phyloP scores from a whole-genome alignment of 495 filamentous ascomycete genomes.

The Neurospora sublineolata region DNA sequence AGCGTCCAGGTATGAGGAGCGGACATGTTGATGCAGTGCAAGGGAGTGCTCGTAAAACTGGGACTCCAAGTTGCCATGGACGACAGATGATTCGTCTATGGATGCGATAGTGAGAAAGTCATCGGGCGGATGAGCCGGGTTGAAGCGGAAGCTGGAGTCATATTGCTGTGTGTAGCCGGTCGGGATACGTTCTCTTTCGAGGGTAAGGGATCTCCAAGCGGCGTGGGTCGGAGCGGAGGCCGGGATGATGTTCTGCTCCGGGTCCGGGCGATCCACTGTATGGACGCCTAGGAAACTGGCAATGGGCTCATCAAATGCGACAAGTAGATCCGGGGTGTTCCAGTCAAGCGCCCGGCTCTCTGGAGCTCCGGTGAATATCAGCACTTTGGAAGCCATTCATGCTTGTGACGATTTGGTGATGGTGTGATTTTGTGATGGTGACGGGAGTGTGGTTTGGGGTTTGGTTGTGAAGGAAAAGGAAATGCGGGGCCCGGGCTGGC shows the following conservation, averaged over 20 bases:
- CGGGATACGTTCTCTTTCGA: slow-evolving; percentile 22
- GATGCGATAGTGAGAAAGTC: slow-evolving; percentile 40
- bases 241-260: not conserved
- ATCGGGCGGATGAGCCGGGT: slow-evolving; percentile 15
- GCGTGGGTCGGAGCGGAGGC: slow-evolving; percentile 19
- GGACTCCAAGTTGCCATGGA: slow-evolving; percentile 21
- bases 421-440: no score
- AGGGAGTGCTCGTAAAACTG: slow-evolving; percentile 69
- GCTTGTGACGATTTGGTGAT: not conserved
- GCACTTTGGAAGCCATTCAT: slow-evolving; percentile 35
- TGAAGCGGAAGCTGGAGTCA: slow-evolving; percentile 14
- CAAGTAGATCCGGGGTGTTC: slow-evolving; percentile 40
- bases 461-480: not conserved
- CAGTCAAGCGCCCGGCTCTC: slow-evolving; percentile 42
- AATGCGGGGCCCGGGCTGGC: not conserved
- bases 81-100: slow-evolving; percentile 13
- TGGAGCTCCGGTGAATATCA: slow-evolving; percentile 56
- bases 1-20: slow-evolving; percentile 38
- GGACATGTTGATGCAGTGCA: slow-evolving; percentile 45
- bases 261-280: not conserved
- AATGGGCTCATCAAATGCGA: slow-evolving; percentile 32
- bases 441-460: not conserved
- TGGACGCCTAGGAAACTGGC: slow-evolving; percentile 31
- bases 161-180: slow-evolving; percentile 40
- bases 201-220: slow-evolving; percentile 37